Evolutionary conservation across 148 eudicot species (phyloP), one percentile per base, ranked within the genome.

Genomic region (Amaranthus cruentus): DNA sequence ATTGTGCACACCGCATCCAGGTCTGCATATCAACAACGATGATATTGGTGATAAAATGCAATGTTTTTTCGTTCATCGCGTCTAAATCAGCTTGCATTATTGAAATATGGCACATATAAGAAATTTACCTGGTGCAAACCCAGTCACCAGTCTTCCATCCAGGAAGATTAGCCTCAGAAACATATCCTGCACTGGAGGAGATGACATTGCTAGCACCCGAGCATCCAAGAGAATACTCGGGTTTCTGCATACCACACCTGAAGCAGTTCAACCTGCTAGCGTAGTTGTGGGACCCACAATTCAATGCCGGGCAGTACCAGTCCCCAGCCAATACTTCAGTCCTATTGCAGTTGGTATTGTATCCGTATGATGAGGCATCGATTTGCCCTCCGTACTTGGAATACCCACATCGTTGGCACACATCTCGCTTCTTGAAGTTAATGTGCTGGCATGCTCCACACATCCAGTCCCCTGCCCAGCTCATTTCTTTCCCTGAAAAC

Each of bases 131-230:
- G 42, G 73, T 47, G 83, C 96, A 92, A 56, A 92, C 83, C 97
- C 93, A 90, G 66, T 92, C 96, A 51, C 97, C 97, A 7, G 87
- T 58, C 80, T 92, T 92, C 93, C 93, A 92, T 15, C 97, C 97
- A 12, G 97, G 97, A 72, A 77, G 68, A 55, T 46, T 74, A 38
- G 77, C 70, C 18, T 84, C 86, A 38, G 76, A 60, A 0, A 75
- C 64, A 79, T 77, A 84, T 0, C 81, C 81, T 18, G 67, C 84
- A 14, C 70, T 15, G 42, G 80, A 54, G 3, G 75, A 78, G 46
- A 76, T 76, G 69, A 81, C 54, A 60, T 66, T 76, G 44, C 47
- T 46, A 51, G 60, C 74, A 10, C 75, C 79, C 3, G 75, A 82
- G 63, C 74, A 75, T 0, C 81, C 87, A 21, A 28, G 72, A 47